Evolutionary conservation across 108 stramenopile genomes (phyloP), one percentile per base, ranked within the genome.

Genomic region (Nitzschia sp.): DNA sequence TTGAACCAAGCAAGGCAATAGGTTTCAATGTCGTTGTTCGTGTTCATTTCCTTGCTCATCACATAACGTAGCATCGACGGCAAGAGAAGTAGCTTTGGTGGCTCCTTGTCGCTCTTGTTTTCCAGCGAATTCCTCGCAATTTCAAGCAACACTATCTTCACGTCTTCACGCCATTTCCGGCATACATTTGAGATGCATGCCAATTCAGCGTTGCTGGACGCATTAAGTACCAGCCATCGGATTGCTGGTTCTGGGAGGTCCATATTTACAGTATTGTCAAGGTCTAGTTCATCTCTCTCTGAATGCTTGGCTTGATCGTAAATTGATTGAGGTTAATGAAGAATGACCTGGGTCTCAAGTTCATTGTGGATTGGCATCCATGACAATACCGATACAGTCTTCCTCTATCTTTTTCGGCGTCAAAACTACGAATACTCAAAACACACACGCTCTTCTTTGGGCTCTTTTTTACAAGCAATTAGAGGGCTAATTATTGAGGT

Each of bases 1-100:
- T 73, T 74, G 78, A 93, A 93, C 92, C 92, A 93, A 26, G 89
- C 82, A 27, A 85, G 45, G 48, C 89, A 90, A 69, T 85, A 93
- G 6, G 78, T 83, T 34, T 87, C 86, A n/a, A 81, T 75, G 13
- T 53, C 53, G 36, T 44, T 67, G 47, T 30, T 52, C 21, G 41
- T 48, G 27, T 47, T 56, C n/a, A 52, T 30, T 71, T 66, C 44
- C 52, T 56, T 13, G 58, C 50, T 58, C 46, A 81, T 17, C 11
- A 83, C 11, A 33, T 72, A 63, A 32, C 76, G 55, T 25, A 82
- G 54, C 80, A 85, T 82, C 36, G 85, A 83, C 11, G 80, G 75
- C 45, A 85, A 41, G 22, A 85, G 52, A 2, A 82, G 70, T 3
- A 75, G 35, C 6, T 2, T 34, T 17, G 27, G 0, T 8, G 47